A percentile compares a stretch with the other conserved stretches of the same genome.
These are phyloP conservation scores for Teratosphaeria pseudoeucalypti DNA, from an alignment of 2,329 filamentous ascomycete species.

Conservation along the genomic window DNA sequence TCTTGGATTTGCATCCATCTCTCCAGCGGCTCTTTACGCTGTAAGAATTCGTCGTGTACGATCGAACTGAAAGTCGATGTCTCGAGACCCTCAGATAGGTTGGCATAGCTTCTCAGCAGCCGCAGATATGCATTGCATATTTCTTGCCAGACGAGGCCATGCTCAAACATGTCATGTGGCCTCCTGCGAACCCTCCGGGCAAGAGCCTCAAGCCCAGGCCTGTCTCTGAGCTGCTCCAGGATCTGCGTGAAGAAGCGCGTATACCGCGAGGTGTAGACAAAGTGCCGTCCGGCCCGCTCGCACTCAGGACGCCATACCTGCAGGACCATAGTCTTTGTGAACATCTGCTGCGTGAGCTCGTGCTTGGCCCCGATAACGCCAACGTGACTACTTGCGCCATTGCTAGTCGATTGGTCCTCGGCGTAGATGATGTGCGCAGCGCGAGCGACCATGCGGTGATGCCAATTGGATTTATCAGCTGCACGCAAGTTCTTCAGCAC, in stretches of 20 bases:
- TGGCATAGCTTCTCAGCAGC: conserved; percentile 46
- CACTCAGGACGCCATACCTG: conserved; percentile 93
- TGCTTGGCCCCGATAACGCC: conserved; percentile 56
- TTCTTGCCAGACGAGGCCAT: conserved; percentile 52
- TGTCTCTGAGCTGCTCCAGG: conserved; percentile 64
- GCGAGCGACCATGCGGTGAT: conserved; percentile 79
- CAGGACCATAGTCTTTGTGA: conserved; percentile 89
- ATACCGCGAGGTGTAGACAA: conserved; percentile 83
- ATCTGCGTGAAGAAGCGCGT: conserved; percentile 70
- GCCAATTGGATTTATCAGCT: conserved; percentile 90
- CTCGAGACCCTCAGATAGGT: conserved; percentile 51
- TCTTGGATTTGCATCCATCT: conserved; percentile 42
- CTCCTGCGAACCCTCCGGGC: conserved; percentile 72
- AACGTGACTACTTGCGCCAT: conserved; percentile 13
- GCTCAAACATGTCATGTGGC: conserved; percentile 61
- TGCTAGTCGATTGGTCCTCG: conserved; percentile 20
- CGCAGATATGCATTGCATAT: conserved; percentile 49
- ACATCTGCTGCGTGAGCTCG: conserved; percentile 72
- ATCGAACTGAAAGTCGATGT: conserved; percentile 55
- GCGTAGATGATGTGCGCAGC: conserved; percentile 55
- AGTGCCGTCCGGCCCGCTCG: conserved; percentile 74
- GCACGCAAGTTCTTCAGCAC: conserved; percentile 48
- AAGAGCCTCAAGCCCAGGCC: conserved; percentile 64
- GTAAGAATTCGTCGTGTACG: conserved; percentile 54
- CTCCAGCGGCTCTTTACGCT: conserved; percentile 49